phyloP scores from a whole-genome alignment of 257 asterid species.

The Scutellaria barbata region DNA sequence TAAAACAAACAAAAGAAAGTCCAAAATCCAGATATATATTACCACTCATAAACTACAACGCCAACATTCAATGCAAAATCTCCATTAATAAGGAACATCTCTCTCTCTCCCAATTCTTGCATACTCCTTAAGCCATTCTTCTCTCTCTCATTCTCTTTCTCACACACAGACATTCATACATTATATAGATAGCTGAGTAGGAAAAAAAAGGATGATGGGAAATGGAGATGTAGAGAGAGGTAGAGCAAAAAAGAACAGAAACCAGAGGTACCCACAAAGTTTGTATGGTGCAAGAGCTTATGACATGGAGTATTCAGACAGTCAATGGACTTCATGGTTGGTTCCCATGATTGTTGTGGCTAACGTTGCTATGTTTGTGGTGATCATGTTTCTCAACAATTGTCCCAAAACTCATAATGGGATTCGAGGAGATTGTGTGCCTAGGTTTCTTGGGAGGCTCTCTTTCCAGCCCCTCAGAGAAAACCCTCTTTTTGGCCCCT shows the following conservation, averaged over 20 bases:
- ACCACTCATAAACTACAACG: slow-evolving; percentile 2
- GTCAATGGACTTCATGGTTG: slow-evolving; percentile 93
- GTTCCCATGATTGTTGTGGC: slow-evolving; percentile 91
- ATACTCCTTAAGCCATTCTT: slow-evolving; percentile 44
- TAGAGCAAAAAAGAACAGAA: slow-evolving; percentile 45
- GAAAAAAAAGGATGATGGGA: slow-evolving; percentile 41
- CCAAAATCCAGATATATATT: too few relatives aligned
- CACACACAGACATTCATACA: background rate
- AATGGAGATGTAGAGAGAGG: slow-evolving; percentile 80
- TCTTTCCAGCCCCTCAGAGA: slow-evolving; percentile 92
- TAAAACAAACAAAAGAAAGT: too few relatives aligned
- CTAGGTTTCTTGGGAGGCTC: slow-evolving; percentile 81
- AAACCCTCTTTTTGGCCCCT: slow-evolving; percentile 96
- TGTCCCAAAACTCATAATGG: slow-evolving; percentile 64
- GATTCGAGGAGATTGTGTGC: slow-evolving; percentile 59
- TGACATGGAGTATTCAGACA: slow-evolving; percentile 63
- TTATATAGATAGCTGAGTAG: too few relatives aligned
- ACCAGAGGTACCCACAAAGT: slow-evolving; percentile 39
- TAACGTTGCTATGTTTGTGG: slow-evolving; percentile 77
- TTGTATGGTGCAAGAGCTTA: slow-evolving; percentile 43
- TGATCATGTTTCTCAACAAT: slow-evolving; percentile 81
- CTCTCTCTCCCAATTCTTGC: slow-evolving; percentile 39
- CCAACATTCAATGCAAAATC: background rate
- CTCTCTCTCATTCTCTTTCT: background rate
- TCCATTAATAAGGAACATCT: background rate